Conservation (phyloP, 441 rosid species). For the Populus hybrid region DNA sequence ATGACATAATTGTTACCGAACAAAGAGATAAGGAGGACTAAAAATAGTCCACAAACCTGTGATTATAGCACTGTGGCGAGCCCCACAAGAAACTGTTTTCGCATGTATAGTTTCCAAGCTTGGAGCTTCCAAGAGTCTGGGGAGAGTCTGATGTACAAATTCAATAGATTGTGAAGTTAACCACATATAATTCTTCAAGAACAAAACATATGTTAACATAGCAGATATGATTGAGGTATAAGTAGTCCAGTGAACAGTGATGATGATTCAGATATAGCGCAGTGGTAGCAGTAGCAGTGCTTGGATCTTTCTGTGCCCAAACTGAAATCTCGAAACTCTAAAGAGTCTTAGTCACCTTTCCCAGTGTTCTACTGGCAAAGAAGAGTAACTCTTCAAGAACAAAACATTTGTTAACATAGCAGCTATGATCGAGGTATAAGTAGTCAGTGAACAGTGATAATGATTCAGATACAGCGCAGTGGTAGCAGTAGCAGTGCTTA, state of each 20-base stretch:
- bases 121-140: constrained; percentile 86
- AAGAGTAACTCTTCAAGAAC: neutral
- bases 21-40: neutral
- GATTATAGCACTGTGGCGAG: constrained; percentile 81
- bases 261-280: neutral
- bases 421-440: neutral
- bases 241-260: neutral
- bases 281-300: neutral
- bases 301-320: no score
- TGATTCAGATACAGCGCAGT: neutral
- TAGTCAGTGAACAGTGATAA: neutral
- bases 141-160: constrained; percentile 61
- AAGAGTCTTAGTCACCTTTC: constrained; percentile 42
- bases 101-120: constrained; percentile 60
- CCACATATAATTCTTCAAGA: neutral
- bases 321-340: constrained; percentile 36
- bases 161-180: constrained; percentile 25
- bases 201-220: neutral
- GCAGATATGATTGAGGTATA: neutral
- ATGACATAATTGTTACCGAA: neutral
- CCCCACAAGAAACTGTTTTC: constrained; percentile 77
- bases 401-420: neutral
- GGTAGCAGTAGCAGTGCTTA: neutral
- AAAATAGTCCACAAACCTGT: constrained; percentile 44
- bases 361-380: constrained; percentile 22